Percentiles rank a stretch among this genome's conserved stretches.
phyloP scores from a whole-genome alignment of 345 rosid genomes.

The Pistacia integerrima region DNA sequence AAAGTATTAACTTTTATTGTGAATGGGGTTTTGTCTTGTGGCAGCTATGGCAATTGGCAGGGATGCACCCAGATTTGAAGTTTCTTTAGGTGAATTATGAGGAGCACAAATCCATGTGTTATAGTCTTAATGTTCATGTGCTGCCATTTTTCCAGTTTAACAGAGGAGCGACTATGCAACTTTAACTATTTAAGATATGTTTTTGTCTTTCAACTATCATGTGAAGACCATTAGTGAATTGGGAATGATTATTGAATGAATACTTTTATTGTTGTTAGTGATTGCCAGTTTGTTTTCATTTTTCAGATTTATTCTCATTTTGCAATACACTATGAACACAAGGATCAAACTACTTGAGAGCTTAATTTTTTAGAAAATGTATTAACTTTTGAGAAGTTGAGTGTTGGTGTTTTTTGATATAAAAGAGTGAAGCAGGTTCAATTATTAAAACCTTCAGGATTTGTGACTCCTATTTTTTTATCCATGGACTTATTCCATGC shows the following conservation, averaged over 20 bases:
- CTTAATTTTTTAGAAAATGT: too few relatives aligned
- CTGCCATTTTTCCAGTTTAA: constrained; percentile 89
- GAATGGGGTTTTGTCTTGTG: constrained; percentile 6
- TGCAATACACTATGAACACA: too few relatives aligned
- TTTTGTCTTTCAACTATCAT: too few relatives aligned
- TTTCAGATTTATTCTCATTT: too few relatives aligned
- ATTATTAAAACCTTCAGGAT: neutral
- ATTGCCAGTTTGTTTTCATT: too few relatives aligned
- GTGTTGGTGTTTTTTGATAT: too few relatives aligned
- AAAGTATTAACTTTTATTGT: too few relatives aligned
- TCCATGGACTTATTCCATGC: neutral
- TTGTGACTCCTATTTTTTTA: neutral
- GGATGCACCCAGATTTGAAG: constrained; percentile 69
- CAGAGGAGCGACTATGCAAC: constrained; percentile 85
- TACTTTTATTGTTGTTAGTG: neutral
- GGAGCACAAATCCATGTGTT: constrained; percentile 95
- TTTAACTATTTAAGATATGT: constrained; percentile 54
- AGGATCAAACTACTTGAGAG: too few relatives aligned
- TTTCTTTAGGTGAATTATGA: constrained; percentile 92
- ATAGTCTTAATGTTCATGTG: constrained; percentile 88
- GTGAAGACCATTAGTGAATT: too few relatives aligned
- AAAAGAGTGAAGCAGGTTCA: too few relatives aligned
- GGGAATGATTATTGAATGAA: too few relatives aligned
- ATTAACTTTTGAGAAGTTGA: too few relatives aligned
- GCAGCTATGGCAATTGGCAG: constrained; percentile 28